Conservation (phyloP, 1,284 basidiomycete genomes). For the Boletus sp. region DNA sequence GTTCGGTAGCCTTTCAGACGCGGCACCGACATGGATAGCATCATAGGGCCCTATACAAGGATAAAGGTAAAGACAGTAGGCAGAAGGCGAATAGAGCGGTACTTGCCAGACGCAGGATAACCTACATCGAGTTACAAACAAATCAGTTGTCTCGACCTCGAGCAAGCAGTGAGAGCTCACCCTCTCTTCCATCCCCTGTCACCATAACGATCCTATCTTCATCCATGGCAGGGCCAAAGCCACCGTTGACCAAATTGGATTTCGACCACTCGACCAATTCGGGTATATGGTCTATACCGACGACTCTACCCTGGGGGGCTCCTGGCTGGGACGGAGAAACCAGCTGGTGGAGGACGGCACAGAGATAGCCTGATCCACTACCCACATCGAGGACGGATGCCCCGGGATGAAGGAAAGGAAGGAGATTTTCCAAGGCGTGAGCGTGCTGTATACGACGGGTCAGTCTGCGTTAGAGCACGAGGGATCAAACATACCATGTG, state of each 20-base stretch:
- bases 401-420: constrained; percentile 67
- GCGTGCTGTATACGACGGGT: constrained; percentile 59
- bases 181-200: constrained; percentile 78
- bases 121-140: constrained; percentile 21
- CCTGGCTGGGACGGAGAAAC: constrained; percentile 39
- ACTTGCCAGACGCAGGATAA: constrained; percentile 29
- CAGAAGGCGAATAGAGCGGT: not conserved
- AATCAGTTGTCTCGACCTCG: not conserved
- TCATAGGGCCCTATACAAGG: constrained; percentile 67
- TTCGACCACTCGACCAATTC: constrained; percentile 71
- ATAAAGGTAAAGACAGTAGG: not conserved
- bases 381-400: constrained; percentile 78
- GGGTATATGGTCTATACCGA: constrained; percentile 91
- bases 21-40: constrained; percentile 94
- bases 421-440: constrained; percentile 70
- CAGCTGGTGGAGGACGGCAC: constrained; percentile 74
- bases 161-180: constrained; percentile 32
- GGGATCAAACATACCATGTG: constrained; percentile 66
- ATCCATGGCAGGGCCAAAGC: constrained; percentile 52
- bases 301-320: constrained; percentile 55
- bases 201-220: constrained; percentile 59
- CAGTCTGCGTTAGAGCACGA: not conserved
- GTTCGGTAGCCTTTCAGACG: constrained; percentile 74
- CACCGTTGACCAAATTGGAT: constrained; percentile 68
- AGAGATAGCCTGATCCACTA: constrained; percentile 75